Conservation (phyloP, 129 eudicot species). For the Helianthus annuus region DNA sequence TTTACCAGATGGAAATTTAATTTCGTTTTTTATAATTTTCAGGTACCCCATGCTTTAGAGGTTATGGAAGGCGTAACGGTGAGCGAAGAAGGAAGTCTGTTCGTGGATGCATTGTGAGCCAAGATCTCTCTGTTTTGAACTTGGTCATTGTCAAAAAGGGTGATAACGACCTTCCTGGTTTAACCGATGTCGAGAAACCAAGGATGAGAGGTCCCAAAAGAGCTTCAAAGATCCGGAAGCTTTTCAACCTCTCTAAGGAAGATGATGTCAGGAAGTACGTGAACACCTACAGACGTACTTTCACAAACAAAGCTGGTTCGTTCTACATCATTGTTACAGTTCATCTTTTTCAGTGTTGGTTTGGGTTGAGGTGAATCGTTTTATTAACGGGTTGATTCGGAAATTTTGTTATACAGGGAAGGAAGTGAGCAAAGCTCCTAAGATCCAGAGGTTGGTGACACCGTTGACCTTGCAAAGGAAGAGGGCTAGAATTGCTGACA, state of each 20-base stretch:
- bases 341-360: background rate
- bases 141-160: slow-evolving; percentile 53
- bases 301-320: slow-evolving; percentile 31
- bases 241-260: slow-evolving; percentile 67
- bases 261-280: slow-evolving; percentile 43
- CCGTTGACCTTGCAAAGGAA: slow-evolving; percentile 65
- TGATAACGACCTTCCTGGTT: slow-evolving; percentile 60
- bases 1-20: background rate
- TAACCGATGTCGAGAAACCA: slow-evolving; percentile 73
- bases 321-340: background rate
- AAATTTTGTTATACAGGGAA: slow-evolving; percentile 37
- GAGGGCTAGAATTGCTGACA: slow-evolving; percentile 59
- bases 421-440: slow-evolving; percentile 61
- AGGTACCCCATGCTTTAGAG: slow-evolving; percentile 31
- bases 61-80: slow-evolving; percentile 28
- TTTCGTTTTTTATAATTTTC: background rate
- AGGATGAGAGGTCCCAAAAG: slow-evolving; percentile 85
- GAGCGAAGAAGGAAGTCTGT: slow-evolving; percentile 32
- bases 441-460: slow-evolving; percentile 65
- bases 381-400: background rate
- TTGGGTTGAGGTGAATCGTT: background rate
- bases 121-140: slow-evolving; percentile 31
- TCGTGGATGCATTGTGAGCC: slow-evolving; percentile 35
- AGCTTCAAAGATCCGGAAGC: slow-evolving; percentile 73
- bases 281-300: slow-evolving; percentile 23